Conservation (phyloP, 345 rosid genomes). For the Linum usitatissimum region DNA sequence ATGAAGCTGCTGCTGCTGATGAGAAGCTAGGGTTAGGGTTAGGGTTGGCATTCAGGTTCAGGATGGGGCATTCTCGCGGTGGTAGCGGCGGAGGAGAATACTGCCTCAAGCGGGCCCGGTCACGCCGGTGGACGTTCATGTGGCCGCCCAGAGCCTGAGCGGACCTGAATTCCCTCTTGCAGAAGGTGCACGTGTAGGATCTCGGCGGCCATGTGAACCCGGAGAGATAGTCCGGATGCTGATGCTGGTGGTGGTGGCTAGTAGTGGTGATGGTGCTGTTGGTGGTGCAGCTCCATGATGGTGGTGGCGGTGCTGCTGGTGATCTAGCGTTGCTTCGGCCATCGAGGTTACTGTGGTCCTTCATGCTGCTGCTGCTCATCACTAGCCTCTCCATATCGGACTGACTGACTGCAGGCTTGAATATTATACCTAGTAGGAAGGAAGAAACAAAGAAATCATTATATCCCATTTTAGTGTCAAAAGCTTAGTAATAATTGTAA, state of each 20-base stretch:
- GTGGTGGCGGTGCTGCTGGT: background rate
- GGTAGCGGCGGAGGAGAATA: conserved; percentile 30
- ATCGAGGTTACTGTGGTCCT: background rate
- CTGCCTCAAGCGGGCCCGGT: conserved; percentile 79
- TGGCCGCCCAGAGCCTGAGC: conserved; percentile 99
- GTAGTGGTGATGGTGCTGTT: background rate
- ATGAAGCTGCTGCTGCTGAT: conserved; percentile 19
- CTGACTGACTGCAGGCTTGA: background rate
- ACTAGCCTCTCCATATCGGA: background rate
- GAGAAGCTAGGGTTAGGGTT: conserved; percentile 60
- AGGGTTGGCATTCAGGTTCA: conserved; percentile 30
- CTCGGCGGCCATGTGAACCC: conserved; percentile 95
- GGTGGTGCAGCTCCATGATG: background rate
- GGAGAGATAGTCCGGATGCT: conserved; percentile 32
- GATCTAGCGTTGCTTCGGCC: background rate
- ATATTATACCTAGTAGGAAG: background rate
- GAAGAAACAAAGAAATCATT: no score
- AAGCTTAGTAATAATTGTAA: no score
- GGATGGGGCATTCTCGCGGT: conserved; percentile 32
- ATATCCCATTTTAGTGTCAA: no score
- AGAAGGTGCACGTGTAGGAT: conserved; percentile 87
- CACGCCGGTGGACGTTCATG: conserved; percentile 93
- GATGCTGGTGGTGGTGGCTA: background rate
- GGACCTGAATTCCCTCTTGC: conserved; percentile 85
- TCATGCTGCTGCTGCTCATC: background rate